These are phyloP conservation scores for Geotrichum reessii DNA, from an alignment of 1,139 yeast genomes.

Conservation along the genomic window DNA sequence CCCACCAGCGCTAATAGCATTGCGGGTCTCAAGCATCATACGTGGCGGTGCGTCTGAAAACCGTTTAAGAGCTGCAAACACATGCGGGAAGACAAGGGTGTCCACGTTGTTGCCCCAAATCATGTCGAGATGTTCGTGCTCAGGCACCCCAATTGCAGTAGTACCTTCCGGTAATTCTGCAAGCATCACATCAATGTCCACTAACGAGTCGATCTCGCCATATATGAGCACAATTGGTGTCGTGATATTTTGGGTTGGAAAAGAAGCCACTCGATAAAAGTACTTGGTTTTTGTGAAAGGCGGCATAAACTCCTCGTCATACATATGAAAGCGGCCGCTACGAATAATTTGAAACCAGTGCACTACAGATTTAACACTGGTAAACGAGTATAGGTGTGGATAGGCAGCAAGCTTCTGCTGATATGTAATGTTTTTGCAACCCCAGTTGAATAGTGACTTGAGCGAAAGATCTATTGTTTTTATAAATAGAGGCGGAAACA, in stretches of 20 bases:
- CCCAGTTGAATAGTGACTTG: constrained; percentile 71
- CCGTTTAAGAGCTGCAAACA: constrained; percentile 32
- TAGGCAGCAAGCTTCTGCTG: constrained; percentile 72
- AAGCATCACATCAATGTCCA: constrained; percentile 72
- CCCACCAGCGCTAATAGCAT: background rate
- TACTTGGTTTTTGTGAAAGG: constrained; percentile 35
- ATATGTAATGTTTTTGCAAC: constrained; percentile 57
- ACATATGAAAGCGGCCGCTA: constrained; percentile 81
- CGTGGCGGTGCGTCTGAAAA: background rate
- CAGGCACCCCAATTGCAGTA: constrained; percentile 44
- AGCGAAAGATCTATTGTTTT: constrained; percentile 67
- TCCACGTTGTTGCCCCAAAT: constrained; percentile 78
- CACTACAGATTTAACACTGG: constrained; percentile 85
- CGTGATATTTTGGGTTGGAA: constrained; percentile 58
- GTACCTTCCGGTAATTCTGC: constrained; percentile 47
- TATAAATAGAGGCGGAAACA: constrained; percentile 78
- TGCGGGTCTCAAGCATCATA: background rate
- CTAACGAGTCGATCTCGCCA: constrained; percentile 76
- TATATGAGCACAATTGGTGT: constrained; percentile 72
- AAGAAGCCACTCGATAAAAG: constrained; percentile 55
- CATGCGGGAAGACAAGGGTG: constrained; percentile 48
- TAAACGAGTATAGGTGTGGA: constrained; percentile 81
- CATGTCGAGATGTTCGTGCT: constrained; percentile 81
- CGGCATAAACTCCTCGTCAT: constrained; percentile 51
- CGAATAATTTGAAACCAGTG: constrained; percentile 95